Evolutionary conservation across 1,139 yeast genomes (phyloP).

Genomic region (Blastobotrys niveus): DNA sequence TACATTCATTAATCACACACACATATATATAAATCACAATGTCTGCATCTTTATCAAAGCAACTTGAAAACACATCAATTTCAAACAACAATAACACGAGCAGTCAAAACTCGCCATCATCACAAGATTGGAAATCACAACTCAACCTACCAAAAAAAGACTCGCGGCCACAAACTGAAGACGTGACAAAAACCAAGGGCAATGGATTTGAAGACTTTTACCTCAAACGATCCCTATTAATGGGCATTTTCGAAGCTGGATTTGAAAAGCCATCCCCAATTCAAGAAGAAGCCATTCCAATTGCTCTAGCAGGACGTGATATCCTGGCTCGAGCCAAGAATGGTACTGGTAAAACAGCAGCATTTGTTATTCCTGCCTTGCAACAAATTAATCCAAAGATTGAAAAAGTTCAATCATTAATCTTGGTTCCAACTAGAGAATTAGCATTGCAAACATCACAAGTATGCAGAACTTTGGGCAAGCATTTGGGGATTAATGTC

Average conservation of each 20-base stretch:
- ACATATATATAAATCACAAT: no score
- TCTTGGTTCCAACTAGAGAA: slow-evolving; percentile 91
- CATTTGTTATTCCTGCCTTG: slow-evolving; percentile 83
- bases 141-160: slow-evolving; percentile 79
- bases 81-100: slow-evolving; percentile 15
- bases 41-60: slow-evolving; percentile 26
- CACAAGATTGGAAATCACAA: slow-evolving; percentile 58
- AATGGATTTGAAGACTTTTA: slow-evolving; percentile 87
- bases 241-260: slow-evolving; percentile 99
- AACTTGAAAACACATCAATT: slow-evolving; percentile 26
- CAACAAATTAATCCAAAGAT: slow-evolving; percentile 80
- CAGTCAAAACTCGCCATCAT: background rate
- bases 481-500: slow-evolving; percentile 84
- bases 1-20: no score
- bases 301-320: slow-evolving; percentile 93
- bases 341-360: slow-evolving; percentile 98
- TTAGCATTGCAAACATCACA: slow-evolving; percentile 96
- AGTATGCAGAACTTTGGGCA: slow-evolving; percentile 94
- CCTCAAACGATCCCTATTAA: slow-evolving; percentile 83
- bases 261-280: slow-evolving; percentile 98
- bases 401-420: slow-evolving; percentile 80
- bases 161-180: slow-evolving; percentile 92
- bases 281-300: slow-evolving; percentile 96
- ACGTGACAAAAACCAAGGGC: slow-evolving; percentile 88
- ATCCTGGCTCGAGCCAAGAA: slow-evolving; percentile 96